Evolutionary conservation across 2,329 filamentous ascomycete species (phyloP).

Genomic region (Helminthosporium solani): DNA sequence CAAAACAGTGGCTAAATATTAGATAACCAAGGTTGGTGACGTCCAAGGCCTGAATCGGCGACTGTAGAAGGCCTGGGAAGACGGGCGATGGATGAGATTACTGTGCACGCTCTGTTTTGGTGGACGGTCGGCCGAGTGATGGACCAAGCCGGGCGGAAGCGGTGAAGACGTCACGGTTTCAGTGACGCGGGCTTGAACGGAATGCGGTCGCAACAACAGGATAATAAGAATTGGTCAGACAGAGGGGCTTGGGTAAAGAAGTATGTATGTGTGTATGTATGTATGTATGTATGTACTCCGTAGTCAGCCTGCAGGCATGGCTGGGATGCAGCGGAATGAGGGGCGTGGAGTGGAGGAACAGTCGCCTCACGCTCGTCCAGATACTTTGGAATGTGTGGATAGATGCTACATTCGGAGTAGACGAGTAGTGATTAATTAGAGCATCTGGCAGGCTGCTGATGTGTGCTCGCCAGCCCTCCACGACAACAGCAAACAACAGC

Average conservation of each 20-base stretch:
- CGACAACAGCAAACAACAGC: neutral
- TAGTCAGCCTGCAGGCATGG: too few species aligned
- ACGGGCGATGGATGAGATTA: too few species aligned
- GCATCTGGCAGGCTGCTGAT: neutral
- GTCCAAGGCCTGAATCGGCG: conserved; percentile 7
- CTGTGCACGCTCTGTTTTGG: conserved; percentile 1
- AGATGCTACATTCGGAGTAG: too few species aligned
- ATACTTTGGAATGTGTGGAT: too few species aligned
- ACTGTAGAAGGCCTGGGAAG: neutral
- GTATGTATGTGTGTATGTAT: too few species aligned
- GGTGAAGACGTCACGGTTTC: conserved; percentile 4
- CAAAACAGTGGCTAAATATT: too few species aligned
- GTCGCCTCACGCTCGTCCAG: too few species aligned
- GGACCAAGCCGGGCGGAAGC: neutral
- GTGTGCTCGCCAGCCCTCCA: conserved; percentile 5
- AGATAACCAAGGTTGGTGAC: too few species aligned
- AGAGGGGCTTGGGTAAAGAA: neutral
- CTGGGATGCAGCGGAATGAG: too few species aligned
- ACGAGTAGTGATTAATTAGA: too few species aligned
- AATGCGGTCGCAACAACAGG: neutral
- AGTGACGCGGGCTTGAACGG: neutral
- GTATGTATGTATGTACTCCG: too few species aligned
- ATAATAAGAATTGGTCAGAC: neutral
- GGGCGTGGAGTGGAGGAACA: too few species aligned
- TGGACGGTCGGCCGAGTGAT: conserved; percentile 5